Percentiles rank a stretch among this genome's conserved stretches.
Conservation (phyloP, 768 basidiomycete genomes). For the Serendipita sp. region DNA sequence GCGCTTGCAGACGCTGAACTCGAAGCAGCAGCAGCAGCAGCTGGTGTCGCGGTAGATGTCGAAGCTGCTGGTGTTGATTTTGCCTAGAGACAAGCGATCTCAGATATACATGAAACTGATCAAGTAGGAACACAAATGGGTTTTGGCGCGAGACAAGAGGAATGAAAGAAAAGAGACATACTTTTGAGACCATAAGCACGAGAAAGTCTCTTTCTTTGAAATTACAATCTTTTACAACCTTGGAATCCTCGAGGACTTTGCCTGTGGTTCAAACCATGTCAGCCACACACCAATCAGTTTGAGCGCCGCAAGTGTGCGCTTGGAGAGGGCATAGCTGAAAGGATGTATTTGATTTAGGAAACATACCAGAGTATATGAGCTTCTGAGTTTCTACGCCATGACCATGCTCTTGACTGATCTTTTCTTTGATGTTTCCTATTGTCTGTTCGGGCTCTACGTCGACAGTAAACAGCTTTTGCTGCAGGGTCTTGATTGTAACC, state of each 20-base stretch:
- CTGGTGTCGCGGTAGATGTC: conserved; percentile 13
- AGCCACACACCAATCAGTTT: neutral
- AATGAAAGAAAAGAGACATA: conserved; percentile 20
- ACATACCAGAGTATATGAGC: conserved; percentile 82
- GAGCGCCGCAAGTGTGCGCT: neutral
- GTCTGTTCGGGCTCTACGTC: conserved; percentile 66
- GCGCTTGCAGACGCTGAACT: conserved; percentile 23
- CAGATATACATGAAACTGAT: neutral
- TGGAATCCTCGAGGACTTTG: conserved; percentile 78
- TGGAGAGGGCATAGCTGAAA: conserved; percentile 7
- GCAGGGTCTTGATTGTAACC: conserved; percentile 88
- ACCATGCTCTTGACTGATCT: conserved; percentile 62
- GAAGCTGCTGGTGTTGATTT: conserved; percentile 32
- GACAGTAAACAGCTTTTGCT: conserved; percentile 83
- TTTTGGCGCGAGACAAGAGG: neutral
- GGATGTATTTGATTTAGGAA: neutral
- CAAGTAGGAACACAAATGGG: neutral
- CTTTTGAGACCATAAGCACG: conserved; percentile 98
- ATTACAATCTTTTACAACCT: conserved; percentile 71
- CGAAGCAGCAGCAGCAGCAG: conserved; percentile 17
- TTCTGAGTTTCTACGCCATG: conserved; percentile 68
- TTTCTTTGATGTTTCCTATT: conserved; percentile 62
- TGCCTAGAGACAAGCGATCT: conserved; percentile 25
- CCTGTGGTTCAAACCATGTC: conserved; percentile 31
- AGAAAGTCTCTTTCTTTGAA: conserved; percentile 99